These are phyloP conservation scores for Brassica nigra DNA, from an alignment of 345 rosid species.

Conservation along the genomic window DNA sequence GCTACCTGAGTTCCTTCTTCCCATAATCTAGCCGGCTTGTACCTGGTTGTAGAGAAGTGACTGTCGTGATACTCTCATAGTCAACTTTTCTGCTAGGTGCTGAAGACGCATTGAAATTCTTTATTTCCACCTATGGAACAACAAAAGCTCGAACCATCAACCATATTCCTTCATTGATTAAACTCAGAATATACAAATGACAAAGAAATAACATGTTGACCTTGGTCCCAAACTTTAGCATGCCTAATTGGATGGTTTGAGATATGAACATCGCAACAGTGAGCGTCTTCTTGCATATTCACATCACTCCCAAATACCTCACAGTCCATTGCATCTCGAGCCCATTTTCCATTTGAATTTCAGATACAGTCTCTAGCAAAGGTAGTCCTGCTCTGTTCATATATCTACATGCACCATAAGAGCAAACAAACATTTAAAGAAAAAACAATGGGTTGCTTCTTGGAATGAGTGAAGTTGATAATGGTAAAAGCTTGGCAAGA, in stretches of 20 bases:
- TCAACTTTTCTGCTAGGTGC: slow-evolving; percentile 56
- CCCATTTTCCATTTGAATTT: neutral
- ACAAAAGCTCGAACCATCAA: slow-evolving; percentile 39
- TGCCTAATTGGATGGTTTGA: neutral
- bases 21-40: no score
- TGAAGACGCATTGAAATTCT: no score
- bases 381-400: neutral
- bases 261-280: neutral
- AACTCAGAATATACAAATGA: neutral
- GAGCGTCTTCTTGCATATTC: neutral
- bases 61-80: slow-evolving; percentile 55
- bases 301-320: neutral
- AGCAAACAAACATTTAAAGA: neutral
- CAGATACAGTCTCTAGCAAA: neutral
- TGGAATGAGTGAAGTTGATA: neutral
- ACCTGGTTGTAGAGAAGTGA: no score
- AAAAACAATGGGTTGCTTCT: neutral
- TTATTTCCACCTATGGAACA: slow-evolving; percentile 7
- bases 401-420: neutral
- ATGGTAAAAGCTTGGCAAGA: neutral
- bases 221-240: neutral
- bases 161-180: neutral
- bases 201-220: neutral
- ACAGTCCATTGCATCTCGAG: neutral
- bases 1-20: no score